A percentile compares a stretch with the other conserved stretches of the same genome.
phyloP scores from a whole-genome alignment of 768 basidiomycete genomes.

The Tulasnella sp. region DNA sequence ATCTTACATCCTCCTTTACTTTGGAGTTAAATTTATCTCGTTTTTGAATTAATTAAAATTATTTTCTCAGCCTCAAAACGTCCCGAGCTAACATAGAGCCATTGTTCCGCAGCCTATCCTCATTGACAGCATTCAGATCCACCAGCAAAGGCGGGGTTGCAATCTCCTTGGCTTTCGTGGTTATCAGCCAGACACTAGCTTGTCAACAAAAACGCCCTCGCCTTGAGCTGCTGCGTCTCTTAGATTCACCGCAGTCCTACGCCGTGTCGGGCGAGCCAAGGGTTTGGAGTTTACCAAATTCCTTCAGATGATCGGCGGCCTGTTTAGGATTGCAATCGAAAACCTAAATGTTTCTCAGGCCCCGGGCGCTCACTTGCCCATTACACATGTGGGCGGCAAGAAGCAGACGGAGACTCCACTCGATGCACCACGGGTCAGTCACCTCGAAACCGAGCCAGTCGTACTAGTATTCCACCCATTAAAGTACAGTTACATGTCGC shows the following conservation, averaged over 20 bases:
- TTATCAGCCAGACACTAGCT: background rate
- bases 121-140: background rate
- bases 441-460: too few species aligned
- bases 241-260: background rate
- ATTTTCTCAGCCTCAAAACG: too few species aligned
- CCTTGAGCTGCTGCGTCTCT: background rate
- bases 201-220: background rate
- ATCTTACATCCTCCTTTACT: too few species aligned
- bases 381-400: background rate
- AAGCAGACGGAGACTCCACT: background rate
- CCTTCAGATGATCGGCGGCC: constrained; percentile 1
- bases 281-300: background rate
- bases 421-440: background rate
- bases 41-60: too few species aligned
- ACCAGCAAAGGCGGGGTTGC: background rate
- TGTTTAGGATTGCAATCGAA: background rate
- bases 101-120: background rate
- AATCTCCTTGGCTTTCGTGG: background rate
- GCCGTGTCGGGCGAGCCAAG: background rate
- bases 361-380: background rate
- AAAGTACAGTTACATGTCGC: too few species aligned
- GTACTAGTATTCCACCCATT: too few species aligned
- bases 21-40: too few species aligned
- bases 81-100: too few species aligned
- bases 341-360: background rate